Conservation (phyloP, 2,329 filamentous ascomycete genomes). For the Xylaria hypoxylon region DNA sequence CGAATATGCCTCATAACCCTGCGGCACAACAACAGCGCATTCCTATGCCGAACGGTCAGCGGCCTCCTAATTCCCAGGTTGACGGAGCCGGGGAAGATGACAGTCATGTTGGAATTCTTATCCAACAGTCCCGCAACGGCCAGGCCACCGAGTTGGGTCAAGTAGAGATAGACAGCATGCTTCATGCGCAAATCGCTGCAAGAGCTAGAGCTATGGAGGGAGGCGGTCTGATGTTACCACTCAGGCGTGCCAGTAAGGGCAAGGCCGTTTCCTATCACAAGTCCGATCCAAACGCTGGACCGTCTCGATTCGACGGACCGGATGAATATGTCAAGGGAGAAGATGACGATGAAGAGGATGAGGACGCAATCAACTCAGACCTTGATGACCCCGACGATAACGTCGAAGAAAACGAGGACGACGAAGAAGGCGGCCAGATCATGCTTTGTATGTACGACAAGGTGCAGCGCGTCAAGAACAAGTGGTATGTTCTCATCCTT, state of each 20-base stretch:
- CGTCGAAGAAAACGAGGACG: constrained; percentile 84
- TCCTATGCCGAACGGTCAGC: constrained; percentile 56
- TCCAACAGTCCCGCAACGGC: constrained; percentile 66
- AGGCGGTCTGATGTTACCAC: constrained; percentile 79
- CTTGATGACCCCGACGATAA: constrained; percentile 95
- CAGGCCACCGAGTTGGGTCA: constrained; percentile 67
- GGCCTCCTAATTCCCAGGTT: constrained; percentile 68
- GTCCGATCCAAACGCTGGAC: constrained; percentile 47
- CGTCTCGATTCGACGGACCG: constrained; percentile 71
- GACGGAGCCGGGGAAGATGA: constrained; percentile 77
- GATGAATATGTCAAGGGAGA: constrained; percentile 67
- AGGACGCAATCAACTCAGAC: constrained; percentile 98
- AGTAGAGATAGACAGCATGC: constrained; percentile 74
- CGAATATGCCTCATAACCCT: constrained; percentile 37
- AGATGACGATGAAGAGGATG: constrained; percentile 67
- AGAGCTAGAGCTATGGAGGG: constrained; percentile 77
- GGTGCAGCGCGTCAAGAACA: constrained; percentile 98
- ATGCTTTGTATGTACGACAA: constrained; percentile 99
- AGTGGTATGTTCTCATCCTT: constrained; percentile 70
- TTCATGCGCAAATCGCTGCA: constrained; percentile 75
- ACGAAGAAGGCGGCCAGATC: constrained; percentile 86
- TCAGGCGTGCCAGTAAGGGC: constrained; percentile 65
- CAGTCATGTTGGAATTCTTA: constrained; percentile 68
- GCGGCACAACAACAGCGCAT: constrained; percentile 50
- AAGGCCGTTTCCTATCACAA: constrained; percentile 48